These are phyloP conservation scores for Akanthomyces muscarius DNA, from an alignment of 2,329 filamentous ascomycete genomes.

Conservation along the genomic window DNA sequence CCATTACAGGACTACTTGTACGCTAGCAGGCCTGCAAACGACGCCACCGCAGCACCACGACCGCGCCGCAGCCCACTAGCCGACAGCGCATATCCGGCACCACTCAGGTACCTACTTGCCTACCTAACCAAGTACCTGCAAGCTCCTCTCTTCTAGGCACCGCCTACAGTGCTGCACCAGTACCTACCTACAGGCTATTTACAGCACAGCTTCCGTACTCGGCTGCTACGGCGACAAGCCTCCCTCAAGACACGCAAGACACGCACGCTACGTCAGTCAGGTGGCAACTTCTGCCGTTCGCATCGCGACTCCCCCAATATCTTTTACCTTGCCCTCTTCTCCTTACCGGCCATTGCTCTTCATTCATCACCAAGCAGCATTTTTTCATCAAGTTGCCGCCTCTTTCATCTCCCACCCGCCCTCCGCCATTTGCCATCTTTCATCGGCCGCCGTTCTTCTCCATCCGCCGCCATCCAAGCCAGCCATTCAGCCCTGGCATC, in stretches of 20 bases:
- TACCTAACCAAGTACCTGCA: background rate
- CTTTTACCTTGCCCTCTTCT: background rate
- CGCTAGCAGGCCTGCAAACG: constrained; percentile 11
- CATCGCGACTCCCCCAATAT: constrained; percentile 14
- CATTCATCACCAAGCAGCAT: constrained; percentile 12
- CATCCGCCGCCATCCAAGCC: background rate
- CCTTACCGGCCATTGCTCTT: background rate
- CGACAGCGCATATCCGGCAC: background rate
- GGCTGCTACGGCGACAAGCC: constrained; percentile 6
- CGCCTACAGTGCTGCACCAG: background rate
- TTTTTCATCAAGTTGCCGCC: constrained; percentile 13
- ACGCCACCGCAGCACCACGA: constrained; percentile 4
- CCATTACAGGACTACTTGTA: background rate
- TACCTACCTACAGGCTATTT: too few relatives aligned
- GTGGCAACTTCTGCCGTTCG: constrained; percentile 16
- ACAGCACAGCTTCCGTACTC: background rate
- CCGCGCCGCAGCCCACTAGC: background rate
- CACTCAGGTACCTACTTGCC: background rate
- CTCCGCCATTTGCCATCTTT: background rate
- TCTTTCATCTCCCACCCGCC: background rate
- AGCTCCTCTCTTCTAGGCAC: background rate
- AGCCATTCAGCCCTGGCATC: constrained; percentile 1
- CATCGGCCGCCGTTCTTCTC: background rate
- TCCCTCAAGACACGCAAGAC: background rate
- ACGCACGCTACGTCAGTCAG: constrained; percentile 11